phyloP scores from a whole-genome alignment of 345 rosid species.

The Populus tremula region DNA sequence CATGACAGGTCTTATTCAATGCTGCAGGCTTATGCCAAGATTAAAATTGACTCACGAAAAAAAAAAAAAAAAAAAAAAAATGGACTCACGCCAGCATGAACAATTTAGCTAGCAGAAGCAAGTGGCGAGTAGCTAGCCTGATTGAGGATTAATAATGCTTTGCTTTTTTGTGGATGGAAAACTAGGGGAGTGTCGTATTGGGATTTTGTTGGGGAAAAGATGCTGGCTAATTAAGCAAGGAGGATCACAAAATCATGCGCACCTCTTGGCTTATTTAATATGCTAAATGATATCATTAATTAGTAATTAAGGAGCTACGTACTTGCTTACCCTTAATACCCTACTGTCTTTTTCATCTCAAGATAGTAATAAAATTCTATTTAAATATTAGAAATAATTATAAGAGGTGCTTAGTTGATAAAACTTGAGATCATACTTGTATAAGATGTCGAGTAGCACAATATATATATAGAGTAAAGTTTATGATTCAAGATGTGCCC shows the following conservation, averaged over 20 bases:
- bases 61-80: no score
- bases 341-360: accelerated
- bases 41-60: not conserved
- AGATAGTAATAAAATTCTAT: no score
- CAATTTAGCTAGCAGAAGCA: not conserved
- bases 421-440: no score
- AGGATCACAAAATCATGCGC: no score
- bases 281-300: no score
- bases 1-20: not conserved
- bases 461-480: no score
- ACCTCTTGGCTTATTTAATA: no score
- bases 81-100: not conserved
- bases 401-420: no score
- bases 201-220: not conserved
- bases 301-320: no score
- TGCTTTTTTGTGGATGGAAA: not conserved
- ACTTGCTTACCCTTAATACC: not conserved
- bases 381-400: no score
- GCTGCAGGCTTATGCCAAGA: not conserved
- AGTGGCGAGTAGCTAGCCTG: not conserved
- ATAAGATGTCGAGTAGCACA: no score
- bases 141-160: not conserved
- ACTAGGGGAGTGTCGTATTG: not conserved
- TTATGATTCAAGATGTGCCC: no score
- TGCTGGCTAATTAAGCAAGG: not conserved